Conservation (phyloP, 1,139 yeast genomes). For the Candida gigantensis region DNA sequence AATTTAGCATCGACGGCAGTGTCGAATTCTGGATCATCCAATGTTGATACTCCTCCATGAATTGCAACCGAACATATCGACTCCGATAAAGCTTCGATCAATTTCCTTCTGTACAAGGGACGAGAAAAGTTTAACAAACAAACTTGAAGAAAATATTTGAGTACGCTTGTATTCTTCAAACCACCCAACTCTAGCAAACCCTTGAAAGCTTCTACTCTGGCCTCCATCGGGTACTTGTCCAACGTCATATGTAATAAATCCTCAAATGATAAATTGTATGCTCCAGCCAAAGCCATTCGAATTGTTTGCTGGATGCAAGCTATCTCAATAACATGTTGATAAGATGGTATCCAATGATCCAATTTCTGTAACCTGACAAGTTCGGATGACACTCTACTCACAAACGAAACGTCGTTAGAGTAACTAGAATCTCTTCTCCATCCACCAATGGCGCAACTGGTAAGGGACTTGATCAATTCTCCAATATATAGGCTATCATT, state of each 20-base stretch:
- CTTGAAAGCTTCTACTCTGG: slow-evolving; percentile 68
- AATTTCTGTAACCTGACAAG: slow-evolving; percentile 73
- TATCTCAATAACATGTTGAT: slow-evolving; percentile 57
- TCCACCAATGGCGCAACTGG: slow-evolving; percentile 35
- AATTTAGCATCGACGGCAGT: slow-evolving; percentile 29
- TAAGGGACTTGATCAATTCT: slow-evolving; percentile 57
- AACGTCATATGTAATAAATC: slow-evolving; percentile 55
- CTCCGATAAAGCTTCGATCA: slow-evolving; percentile 49
- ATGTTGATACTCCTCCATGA: slow-evolving; percentile 53
- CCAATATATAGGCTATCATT: slow-evolving; percentile 73
- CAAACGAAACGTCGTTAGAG: slow-evolving; percentile 17
- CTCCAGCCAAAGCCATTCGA: slow-evolving; percentile 58
- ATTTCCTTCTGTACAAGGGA: slow-evolving; percentile 49
- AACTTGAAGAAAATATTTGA: slow-evolving; percentile 62
- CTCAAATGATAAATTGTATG: slow-evolving; percentile 51
- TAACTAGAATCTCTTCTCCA: slow-evolving; percentile 13
- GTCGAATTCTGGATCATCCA: slow-evolving; percentile 63
- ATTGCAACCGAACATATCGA: slow-evolving; percentile 71
- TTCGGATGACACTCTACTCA: slow-evolving; percentile 39
- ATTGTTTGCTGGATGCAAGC: slow-evolving; percentile 62
- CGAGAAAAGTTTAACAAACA: slow-evolving; percentile 56
- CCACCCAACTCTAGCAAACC: slow-evolving; percentile 78
- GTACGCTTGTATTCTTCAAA: slow-evolving; percentile 58
- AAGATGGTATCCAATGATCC: slow-evolving; percentile 87
- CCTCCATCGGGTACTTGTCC: slow-evolving; percentile 48